These are phyloP conservation scores for Solanum clarkiae DNA, from an alignment of 257 asterid genomes.

Conservation along the genomic window DNA sequence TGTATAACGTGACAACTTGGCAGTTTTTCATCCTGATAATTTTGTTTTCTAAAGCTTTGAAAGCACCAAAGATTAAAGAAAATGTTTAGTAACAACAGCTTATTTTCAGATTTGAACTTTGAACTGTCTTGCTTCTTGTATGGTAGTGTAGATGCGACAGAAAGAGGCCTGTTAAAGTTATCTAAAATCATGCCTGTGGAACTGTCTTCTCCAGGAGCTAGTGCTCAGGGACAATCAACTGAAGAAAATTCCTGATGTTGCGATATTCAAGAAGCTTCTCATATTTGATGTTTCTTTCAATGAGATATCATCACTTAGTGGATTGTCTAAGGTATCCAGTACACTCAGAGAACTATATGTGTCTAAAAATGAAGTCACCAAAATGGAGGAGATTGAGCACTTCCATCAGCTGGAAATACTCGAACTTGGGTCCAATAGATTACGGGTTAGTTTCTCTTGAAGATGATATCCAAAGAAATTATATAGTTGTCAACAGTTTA, in stretches of 20 bases:
- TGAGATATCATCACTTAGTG: slow-evolving; percentile 59
- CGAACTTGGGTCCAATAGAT: slow-evolving; percentile 91
- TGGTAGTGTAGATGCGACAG: background rate
- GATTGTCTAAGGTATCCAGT: slow-evolving; percentile 58
- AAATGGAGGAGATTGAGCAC: slow-evolving; percentile 90
- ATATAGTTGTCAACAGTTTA: background rate
- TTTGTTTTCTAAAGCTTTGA: background rate
- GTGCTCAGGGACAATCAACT: slow-evolving; percentile 91
- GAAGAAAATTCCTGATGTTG: slow-evolving; percentile 74
- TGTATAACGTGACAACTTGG: background rate
- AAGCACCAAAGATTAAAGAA: background rate
- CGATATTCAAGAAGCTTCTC: slow-evolving; percentile 64
- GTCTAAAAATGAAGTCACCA: slow-evolving; percentile 80
- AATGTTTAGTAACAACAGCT: background rate
- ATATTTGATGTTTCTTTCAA: slow-evolving; percentile 89
- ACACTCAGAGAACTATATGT: slow-evolving; percentile 85
- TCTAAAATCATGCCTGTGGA: background rate
- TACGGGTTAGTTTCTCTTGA: slow-evolving; percentile 47
- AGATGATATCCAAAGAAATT: background rate
- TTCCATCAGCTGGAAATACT: slow-evolving; percentile 71
- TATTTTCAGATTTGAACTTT: background rate
- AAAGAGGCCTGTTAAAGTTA: background rate
- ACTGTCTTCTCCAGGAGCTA: slow-evolving; percentile 49
- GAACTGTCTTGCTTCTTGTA: background rate
- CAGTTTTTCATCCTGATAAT: background rate